A percentile compares a stretch with the other conserved stretches of the same genome.
Conservation (phyloP, 352 stramenopile genomes). For the Pythium aristosporum region DNA sequence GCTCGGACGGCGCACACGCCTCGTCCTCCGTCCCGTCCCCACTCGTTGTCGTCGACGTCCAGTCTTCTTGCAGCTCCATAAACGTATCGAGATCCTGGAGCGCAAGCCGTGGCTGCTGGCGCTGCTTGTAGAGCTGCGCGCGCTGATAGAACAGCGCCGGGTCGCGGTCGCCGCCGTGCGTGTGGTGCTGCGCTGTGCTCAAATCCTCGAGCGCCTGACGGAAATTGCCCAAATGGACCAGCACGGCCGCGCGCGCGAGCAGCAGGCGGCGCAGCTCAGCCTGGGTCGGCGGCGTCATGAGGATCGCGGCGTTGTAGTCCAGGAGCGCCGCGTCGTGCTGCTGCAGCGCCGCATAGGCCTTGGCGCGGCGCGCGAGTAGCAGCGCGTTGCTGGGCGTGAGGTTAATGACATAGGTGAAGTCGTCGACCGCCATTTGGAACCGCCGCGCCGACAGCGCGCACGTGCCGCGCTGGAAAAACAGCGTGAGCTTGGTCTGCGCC, state of each 20-base stretch:
- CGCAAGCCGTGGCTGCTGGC: conserved; percentile 44
- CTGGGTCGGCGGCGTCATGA: conserved; percentile 30
- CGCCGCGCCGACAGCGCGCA: conserved; percentile 56
- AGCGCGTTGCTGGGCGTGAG: conserved; percentile 65
- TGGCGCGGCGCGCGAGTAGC: conserved; percentile 64
- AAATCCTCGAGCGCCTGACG: conserved; percentile 56
- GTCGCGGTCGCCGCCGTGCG: conserved; percentile 45
- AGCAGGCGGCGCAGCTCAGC: conserved; percentile 45
- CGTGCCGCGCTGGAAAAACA: conserved; percentile 61
- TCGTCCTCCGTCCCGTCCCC: conserved; percentile 20
- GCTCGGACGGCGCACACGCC: conserved; percentile 5
- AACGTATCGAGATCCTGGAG: conserved; percentile 65
- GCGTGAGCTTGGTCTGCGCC: conserved; percentile 42
- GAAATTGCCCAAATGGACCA: conserved; percentile 55
- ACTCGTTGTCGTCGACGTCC: conserved; percentile 2
- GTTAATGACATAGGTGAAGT: conserved; percentile 67
- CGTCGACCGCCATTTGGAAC: conserved; percentile 68
- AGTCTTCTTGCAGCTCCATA: conserved; percentile 63
- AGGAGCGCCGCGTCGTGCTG: conserved; percentile 52
- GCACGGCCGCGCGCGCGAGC: conserved; percentile 54
- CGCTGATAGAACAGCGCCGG: conserved; percentile 62
- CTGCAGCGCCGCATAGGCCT: conserved; percentile 53
- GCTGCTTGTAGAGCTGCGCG: conserved; percentile 48
- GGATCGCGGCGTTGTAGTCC: conserved; percentile 70
- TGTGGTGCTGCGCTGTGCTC: conserved; percentile 36